These are phyloP conservation scores for Escallonia rubra DNA, from an alignment of 129 eudicot species.

Conservation along the genomic window DNA sequence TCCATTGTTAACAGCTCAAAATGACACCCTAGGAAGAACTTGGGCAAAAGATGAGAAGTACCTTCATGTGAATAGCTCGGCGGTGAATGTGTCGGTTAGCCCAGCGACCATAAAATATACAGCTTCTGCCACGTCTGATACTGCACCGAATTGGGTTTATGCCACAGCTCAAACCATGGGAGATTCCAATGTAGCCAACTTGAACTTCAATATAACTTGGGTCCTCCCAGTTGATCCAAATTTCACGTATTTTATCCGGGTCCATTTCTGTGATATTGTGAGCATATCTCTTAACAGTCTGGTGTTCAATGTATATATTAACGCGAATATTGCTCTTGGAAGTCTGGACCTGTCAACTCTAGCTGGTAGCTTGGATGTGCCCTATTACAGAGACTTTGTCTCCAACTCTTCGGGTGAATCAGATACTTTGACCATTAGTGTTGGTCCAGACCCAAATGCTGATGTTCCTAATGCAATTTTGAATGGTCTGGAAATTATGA, in stretches of 20 bases:
- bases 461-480: constrained; percentile 53
- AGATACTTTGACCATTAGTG: constrained; percentile 64
- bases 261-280: constrained; percentile 85
- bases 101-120: constrained; percentile 63
- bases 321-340: constrained; percentile 51
- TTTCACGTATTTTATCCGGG: constrained; percentile 69
- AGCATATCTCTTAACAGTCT: constrained; percentile 58
- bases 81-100: constrained; percentile 59
- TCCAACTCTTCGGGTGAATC: constrained; percentile 47
- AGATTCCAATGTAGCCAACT: constrained; percentile 56
- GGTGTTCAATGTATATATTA: constrained; percentile 69
- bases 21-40: constrained; percentile 85
- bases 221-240: constrained; percentile 77
- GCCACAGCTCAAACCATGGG: constrained; percentile 89
- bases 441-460: constrained; percentile 63
- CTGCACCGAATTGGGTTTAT: constrained; percentile 86
- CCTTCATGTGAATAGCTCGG: constrained; percentile 94
- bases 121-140: constrained; percentile 39
- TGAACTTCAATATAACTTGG: constrained; percentile 90
- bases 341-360: constrained; percentile 60
- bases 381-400: constrained; percentile 75
- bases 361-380: constrained; percentile 60
- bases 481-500: constrained; percentile 89
- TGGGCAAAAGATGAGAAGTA: constrained; percentile 88
- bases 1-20: constrained; percentile 63